Conservation (phyloP, 2,329 filamentous ascomycete genomes). For the Stachybotrys chartarum region DNA sequence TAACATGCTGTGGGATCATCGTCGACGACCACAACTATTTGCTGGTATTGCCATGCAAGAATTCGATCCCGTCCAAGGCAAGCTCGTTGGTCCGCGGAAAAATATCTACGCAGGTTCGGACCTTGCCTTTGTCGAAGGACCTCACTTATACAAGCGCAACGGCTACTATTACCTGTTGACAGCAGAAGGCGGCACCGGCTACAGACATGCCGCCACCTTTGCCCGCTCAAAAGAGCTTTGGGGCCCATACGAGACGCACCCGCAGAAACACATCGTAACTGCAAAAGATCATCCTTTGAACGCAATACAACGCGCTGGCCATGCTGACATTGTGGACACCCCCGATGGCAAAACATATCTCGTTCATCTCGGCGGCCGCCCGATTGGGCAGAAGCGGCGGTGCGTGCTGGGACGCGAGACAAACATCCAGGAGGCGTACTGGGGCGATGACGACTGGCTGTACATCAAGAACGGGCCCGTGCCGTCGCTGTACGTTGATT, state of each 20-base stretch:
- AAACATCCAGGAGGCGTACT: conserved; percentile 51
- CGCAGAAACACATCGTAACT: conserved; percentile 49
- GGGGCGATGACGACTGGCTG: conserved; percentile 54
- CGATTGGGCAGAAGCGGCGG: conserved; percentile 41
- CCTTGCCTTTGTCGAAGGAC: conserved; percentile 46
- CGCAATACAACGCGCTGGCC: conserved; percentile 44
- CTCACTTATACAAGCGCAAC: conserved; percentile 51
- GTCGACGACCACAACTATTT: conserved; percentile 36
- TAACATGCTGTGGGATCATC: conserved; percentile 45
- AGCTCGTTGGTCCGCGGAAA: conserved; percentile 47
- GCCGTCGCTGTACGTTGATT: conserved; percentile 44
- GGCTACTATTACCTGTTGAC: conserved; percentile 54
- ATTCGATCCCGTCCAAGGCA: conserved; percentile 40
- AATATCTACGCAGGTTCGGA: conserved; percentile 50
- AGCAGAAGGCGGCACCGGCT: conserved; percentile 54
- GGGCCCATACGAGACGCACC: conserved; percentile 56
- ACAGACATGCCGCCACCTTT: conserved; percentile 54
- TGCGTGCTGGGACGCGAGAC: conserved; percentile 50
- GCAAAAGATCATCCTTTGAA: conserved; percentile 41
- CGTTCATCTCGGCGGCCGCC: conserved; percentile 45
- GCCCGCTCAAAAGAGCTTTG: conserved; percentile 43
- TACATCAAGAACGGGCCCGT: conserved; percentile 53
- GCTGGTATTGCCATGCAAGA: conserved; percentile 50
- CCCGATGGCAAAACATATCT: conserved; percentile 45
- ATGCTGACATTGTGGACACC: conserved; percentile 47